These are phyloP conservation scores for Pisolithus sp. DNA, from an alignment of 768 basidiomycete genomes.

Conservation along the genomic window DNA sequence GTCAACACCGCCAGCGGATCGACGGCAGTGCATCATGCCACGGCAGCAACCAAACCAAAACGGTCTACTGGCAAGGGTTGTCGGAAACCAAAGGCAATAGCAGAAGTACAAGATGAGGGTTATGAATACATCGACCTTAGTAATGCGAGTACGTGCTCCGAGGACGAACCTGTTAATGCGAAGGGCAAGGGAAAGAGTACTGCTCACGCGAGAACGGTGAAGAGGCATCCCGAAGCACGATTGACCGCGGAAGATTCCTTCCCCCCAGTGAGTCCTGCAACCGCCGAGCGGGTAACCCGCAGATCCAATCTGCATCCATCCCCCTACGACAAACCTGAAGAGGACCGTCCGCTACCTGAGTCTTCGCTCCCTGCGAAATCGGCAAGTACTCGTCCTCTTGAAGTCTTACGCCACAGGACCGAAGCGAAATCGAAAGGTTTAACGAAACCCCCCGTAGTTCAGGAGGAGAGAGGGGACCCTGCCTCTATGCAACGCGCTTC, in stretches of 20 bases:
- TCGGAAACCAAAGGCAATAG: conserved; percentile 16
- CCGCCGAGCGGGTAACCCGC: neutral
- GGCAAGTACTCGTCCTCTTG: conserved; percentile 21
- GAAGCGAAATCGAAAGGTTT: conserved; percentile 2
- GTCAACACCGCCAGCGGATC: neutral
- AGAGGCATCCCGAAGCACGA: neutral
- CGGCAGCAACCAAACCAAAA: conserved; percentile 7
- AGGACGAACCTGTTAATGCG: neutral
- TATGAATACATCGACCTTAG: conserved; percentile 22
- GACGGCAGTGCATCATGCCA: neutral
- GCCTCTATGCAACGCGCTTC: neutral
- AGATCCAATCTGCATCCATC: neutral
- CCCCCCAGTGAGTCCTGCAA: neutral
- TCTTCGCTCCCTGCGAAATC: neutral
- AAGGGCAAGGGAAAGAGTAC: neutral
- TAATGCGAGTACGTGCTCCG: conserved; percentile 16
- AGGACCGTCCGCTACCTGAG: conserved; percentile 1
- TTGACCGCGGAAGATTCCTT: neutral
- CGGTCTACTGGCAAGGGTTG: conserved; percentile 6
- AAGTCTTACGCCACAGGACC: conserved; percentile 16
- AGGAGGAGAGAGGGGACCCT: conserved; percentile 10
- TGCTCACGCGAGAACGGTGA: conserved; percentile 3
- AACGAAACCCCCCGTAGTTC: neutral
- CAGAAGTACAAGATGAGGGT: conserved; percentile 22
- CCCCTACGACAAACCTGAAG: conserved; percentile 6